phyloP scores from a whole-genome alignment of 495 filamentous ascomycete genomes.

The Astrothelium macrocarpum region DNA sequence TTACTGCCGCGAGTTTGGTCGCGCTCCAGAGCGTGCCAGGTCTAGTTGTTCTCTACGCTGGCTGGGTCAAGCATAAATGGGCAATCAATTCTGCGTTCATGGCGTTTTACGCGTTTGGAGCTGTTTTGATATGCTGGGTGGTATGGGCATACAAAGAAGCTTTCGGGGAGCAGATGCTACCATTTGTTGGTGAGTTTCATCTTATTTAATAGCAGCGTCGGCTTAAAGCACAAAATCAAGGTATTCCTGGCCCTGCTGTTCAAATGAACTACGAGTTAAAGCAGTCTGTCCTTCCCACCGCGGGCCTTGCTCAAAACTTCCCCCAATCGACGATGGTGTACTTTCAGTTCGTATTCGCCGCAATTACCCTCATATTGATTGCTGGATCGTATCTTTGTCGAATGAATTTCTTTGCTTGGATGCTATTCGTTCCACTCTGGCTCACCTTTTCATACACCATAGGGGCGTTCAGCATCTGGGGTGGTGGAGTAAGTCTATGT shows the following conservation, averaged over 20 bases:
- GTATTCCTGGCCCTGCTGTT: constrained; percentile 37
- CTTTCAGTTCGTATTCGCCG: constrained; percentile 49
- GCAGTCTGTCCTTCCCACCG: constrained; percentile 37
- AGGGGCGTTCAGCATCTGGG: constrained; percentile 41
- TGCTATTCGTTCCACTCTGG: constrained; percentile 46
- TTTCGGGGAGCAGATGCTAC: constrained; percentile 44
- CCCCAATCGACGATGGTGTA: constrained; percentile 45
- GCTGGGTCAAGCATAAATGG: constrained; percentile 48
- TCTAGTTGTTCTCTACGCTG: constrained; percentile 46
- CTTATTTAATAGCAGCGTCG: background rate
- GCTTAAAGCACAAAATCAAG: background rate
- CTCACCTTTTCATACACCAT: constrained; percentile 39
- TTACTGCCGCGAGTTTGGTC: constrained; percentile 46
- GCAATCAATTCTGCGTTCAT: constrained; percentile 45
- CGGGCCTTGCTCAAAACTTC: constrained; percentile 32
- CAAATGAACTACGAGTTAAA: constrained; percentile 38
- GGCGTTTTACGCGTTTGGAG: constrained; percentile 48
- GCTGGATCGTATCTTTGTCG: constrained; percentile 41
- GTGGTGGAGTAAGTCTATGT: constrained; percentile 30
- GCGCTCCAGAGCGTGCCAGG: constrained; percentile 45
- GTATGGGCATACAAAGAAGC: constrained; percentile 46
- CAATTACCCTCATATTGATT: constrained; percentile 43
- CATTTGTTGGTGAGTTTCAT: constrained; percentile 29
- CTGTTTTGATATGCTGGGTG: constrained; percentile 50
- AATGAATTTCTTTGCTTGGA: constrained; percentile 46